phyloP scores from a whole-genome alignment of 371 early-diverging fungal species.

The Rhizopus sp. region DNA sequence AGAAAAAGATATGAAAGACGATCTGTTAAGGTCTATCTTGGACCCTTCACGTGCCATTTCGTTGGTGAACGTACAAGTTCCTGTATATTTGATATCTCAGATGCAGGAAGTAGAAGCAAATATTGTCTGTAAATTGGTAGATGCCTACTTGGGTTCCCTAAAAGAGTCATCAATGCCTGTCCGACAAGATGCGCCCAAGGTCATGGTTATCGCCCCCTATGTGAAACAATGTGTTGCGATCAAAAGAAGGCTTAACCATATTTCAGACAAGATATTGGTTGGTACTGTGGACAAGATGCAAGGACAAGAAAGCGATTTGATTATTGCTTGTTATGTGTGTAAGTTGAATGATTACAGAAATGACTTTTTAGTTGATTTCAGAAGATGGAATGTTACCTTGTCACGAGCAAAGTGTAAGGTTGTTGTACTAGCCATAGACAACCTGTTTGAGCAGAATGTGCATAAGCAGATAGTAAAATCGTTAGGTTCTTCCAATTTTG shows the following conservation, averaged over 20 bases:
- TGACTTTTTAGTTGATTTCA: constrained; percentile 51
- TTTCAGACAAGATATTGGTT: background rate
- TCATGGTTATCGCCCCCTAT: constrained; percentile 55
- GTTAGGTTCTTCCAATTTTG: constrained; percentile 19
- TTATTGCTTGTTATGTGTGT: constrained; percentile 57
- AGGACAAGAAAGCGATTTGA: constrained; percentile 60
- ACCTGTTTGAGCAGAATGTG: constrained; percentile 30
- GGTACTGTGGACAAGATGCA: constrained; percentile 56
- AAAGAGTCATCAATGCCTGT: background rate
- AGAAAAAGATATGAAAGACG: constrained; percentile 6
- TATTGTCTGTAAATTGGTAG: constrained; percentile 39
- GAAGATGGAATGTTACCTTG: constrained; percentile 61
- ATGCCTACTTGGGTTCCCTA: constrained; percentile 31
- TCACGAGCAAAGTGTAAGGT: constrained; percentile 61
- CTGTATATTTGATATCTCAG: constrained; percentile 14
- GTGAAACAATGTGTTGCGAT: constrained; percentile 55
- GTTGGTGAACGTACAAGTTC: constrained; percentile 35
- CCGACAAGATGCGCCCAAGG: background rate
- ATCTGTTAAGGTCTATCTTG: constrained; percentile 21
- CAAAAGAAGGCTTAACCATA: constrained; percentile 19
- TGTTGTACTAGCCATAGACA: constrained; percentile 49
- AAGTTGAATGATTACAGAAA: constrained; percentile 26
- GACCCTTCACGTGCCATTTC: constrained; percentile 46
- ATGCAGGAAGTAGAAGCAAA: constrained; percentile 40
- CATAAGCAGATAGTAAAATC: constrained; percentile 20